Base-by-base conservation (phyloP, 208 protist genomes). In the Leishmania lainsoni region DNA sequence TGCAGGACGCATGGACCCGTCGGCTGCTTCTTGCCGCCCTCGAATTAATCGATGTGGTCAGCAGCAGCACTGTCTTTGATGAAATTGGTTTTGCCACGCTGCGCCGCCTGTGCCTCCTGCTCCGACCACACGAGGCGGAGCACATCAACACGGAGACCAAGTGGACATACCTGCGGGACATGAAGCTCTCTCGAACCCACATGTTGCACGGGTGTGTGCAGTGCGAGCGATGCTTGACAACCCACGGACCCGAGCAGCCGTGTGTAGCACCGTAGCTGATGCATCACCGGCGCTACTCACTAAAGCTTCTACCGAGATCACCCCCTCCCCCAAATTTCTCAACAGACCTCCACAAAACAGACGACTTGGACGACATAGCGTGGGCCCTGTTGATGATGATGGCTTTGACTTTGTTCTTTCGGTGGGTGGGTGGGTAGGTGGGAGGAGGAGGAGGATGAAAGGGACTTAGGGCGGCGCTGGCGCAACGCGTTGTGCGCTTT, bases 1-100 rank as follows among this genome's bases (percentile, higher is more conserved):
- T 85, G 73, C 78, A 80, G 69, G 78, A 86, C 48, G 78, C 74
- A 35, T 83, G 83, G 83, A 77, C 83, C 9, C 86, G 91, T 22
- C 90, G 88, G 20, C 91, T 86, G 79, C 73, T 93, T 42, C 20
- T 54, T 39, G 78, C 88, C 6, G 94, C 90, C 29, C 75, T 94
- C 0, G 90, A 94, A 32, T 65, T 93, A 16, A 78, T 96, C 16
- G 90, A 92, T 76, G 68, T 91, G 10, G 87, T 96, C 79, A 96
- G 94, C 76, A 72, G 42, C 61, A 94, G 87, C 52, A 96, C 91
- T 22, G 88, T 90, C 59, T 92, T 76, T 45, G 94, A 97, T 75
- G 93, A 95, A 72, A 76, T 97, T 35, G 92, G 89, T 0, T 97
- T 94, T 70, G 71, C 87, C 45, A 81, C 84, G 22, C 83, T 96